Conservation (phyloP, 345 rosid species). For the Salix exigua region DNA sequence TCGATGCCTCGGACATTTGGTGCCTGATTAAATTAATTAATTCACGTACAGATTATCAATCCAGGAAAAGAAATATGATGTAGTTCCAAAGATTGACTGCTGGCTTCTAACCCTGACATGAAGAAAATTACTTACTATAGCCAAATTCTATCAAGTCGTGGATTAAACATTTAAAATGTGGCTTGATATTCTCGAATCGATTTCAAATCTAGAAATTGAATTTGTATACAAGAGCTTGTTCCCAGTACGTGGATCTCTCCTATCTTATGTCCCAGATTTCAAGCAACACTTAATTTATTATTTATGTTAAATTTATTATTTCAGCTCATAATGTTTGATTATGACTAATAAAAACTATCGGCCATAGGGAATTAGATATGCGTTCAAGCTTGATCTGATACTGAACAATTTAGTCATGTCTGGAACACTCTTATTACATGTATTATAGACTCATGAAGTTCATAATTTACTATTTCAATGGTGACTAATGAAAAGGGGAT, state of each 20-base stretch:
- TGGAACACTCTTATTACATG: too few species aligned
- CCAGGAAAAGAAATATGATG: not conserved
- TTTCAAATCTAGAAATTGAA: not conserved
- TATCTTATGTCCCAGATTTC: not conserved
- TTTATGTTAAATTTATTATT: too few species aligned
- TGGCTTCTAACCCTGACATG: not conserved
- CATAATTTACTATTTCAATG: too few species aligned
- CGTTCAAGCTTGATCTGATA: too few species aligned
- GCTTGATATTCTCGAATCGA: not conserved
- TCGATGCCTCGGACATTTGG: conserved; percentile 36
- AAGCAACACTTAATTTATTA: not conserved
- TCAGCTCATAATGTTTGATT: too few species aligned
- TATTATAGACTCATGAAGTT: too few species aligned
- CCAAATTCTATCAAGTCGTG: not conserved
- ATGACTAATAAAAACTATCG: too few species aligned
- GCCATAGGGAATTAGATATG: too few species aligned
- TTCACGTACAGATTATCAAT: conserved; percentile 31
- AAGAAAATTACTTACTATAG: not conserved
- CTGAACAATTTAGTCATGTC: too few species aligned
- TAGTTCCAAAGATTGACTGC: not conserved
- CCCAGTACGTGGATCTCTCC: not conserved
- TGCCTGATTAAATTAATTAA: conserved; percentile 33
- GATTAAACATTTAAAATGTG: not conserved
- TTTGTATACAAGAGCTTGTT: not conserved
- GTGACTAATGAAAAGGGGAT: too few species aligned